Evolutionary conservation across 2,329 filamentous ascomycete species (phyloP).

Genomic region (Stagonosporopsis rhizophila): DNA sequence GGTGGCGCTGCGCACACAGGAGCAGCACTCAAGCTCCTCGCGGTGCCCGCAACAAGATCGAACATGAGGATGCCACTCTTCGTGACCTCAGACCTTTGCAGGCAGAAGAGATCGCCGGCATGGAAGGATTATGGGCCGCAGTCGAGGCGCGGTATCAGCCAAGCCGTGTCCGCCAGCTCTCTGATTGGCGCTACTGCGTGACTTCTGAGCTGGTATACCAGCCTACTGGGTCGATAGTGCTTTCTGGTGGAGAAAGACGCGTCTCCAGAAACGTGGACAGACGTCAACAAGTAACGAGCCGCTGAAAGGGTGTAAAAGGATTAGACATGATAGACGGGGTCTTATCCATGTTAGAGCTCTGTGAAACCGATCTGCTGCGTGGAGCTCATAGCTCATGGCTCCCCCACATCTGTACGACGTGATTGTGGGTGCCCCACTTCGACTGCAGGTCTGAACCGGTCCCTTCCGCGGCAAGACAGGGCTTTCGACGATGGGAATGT

Average conservation of each 20-base stretch:
- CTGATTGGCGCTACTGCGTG: conserved; percentile 13
- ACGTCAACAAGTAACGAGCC: background rate
- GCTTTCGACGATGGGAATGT: background rate
- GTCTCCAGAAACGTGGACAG: background rate
- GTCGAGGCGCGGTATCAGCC: conserved; percentile 8
- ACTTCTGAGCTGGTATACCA: conserved; percentile 9
- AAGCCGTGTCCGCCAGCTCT: conserved; percentile 9
- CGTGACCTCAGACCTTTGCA: conserved; percentile 8
- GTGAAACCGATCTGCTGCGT: background rate
- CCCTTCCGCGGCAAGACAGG: background rate
- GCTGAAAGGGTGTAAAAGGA: background rate
- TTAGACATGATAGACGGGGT: background rate
- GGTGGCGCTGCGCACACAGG: conserved; percentile 8
- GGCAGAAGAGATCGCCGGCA: conserved; percentile 1
- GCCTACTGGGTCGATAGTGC: conserved; percentile 4
- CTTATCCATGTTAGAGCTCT: background rate
- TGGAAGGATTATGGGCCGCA: conserved; percentile 12
- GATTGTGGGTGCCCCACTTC: conserved; percentile 2
- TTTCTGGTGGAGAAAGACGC: background rate
- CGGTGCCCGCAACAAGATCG: background rate
- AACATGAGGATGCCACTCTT: conserved; percentile 10
- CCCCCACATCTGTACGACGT: background rate
- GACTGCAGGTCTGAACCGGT: background rate
- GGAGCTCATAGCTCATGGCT: background rate
- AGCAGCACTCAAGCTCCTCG: conserved; percentile 2